These are phyloP conservation scores for Corylus heterophylla DNA, from an alignment of 306 rosid species.

Conservation along the genomic window DNA sequence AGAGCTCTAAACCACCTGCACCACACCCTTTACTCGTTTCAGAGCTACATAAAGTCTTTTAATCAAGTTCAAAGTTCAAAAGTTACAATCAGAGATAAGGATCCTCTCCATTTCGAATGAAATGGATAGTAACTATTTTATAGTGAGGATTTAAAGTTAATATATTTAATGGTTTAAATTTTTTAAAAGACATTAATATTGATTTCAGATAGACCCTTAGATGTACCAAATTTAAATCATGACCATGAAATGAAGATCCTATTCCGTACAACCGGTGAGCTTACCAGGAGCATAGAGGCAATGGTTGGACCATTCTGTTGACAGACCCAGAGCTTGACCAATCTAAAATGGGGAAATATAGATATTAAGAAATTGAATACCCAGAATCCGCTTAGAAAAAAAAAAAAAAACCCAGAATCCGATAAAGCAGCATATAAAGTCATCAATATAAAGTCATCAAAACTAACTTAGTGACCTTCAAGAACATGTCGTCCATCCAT, in stretches of 20 bases:
- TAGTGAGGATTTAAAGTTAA: too few species aligned
- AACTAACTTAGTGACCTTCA: background rate
- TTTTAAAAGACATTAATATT: too few species aligned
- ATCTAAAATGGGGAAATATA: conserved; percentile 45
- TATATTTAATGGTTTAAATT: too few species aligned
- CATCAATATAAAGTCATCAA: background rate
- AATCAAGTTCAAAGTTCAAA: conserved; percentile 9
- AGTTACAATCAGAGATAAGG: background rate
- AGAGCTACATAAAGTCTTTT: conserved; percentile 5
- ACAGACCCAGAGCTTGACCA: conserved; percentile 90
- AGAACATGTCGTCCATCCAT: background rate
- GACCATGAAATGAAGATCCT: too few species aligned
- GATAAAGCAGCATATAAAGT: background rate
- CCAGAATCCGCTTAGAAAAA: background rate
- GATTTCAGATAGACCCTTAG: too few species aligned
- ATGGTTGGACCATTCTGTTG: conserved; percentile 92
- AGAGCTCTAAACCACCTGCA: conserved; percentile 82
- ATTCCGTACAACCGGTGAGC: background rate
- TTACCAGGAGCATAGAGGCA: conserved; percentile 77
- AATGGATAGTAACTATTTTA: too few species aligned
- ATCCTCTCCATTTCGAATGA: too few species aligned
- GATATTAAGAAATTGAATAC: conserved; percentile 5
- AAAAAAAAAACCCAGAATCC: background rate
- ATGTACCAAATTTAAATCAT: too few species aligned
- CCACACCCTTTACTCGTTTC: conserved; percentile 20